phyloP scores from a whole-genome alignment of 1,284 basidiomycete genomes.

The Ceraceosorus guamensis region DNA sequence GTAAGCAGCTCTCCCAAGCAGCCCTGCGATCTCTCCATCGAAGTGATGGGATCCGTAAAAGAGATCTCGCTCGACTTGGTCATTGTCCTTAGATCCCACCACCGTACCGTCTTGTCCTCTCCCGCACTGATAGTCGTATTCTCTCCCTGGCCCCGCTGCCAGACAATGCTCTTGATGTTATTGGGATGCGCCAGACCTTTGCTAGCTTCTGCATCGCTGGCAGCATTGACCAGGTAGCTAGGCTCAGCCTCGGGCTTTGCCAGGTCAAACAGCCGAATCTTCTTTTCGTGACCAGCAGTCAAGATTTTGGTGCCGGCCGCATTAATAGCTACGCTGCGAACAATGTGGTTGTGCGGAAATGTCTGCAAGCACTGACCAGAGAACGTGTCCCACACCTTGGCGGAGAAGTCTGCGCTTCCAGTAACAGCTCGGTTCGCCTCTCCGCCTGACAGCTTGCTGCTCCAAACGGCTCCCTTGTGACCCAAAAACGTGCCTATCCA shows the following conservation, averaged over 20 bases:
- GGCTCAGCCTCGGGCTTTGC: slow-evolving; percentile 66
- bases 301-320: slow-evolving; percentile 62
- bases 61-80: slow-evolving; percentile 64
- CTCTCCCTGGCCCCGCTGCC: slow-evolving; percentile 64
- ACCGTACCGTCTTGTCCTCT: slow-evolving; percentile 86
- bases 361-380: slow-evolving; percentile 78
- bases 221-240: slow-evolving; percentile 63
- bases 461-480: slow-evolving; percentile 99
- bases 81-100: slow-evolving; percentile 79
- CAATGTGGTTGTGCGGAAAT: slow-evolving; percentile 95
- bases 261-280: slow-evolving; percentile 88
- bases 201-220: slow-evolving; percentile 39
- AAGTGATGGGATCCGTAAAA: slow-evolving; percentile 75
- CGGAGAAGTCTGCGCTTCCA: slow-evolving; percentile 93
- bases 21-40: slow-evolving; percentile 73
- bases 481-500: slow-evolving; percentile 97
- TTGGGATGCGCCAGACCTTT: slow-evolving; percentile 62
- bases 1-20: slow-evolving; percentile 75
- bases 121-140: slow-evolving; percentile 74
- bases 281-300: slow-evolving; percentile 97
- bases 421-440: slow-evolving; percentile 68
- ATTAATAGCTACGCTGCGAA: slow-evolving; percentile 83
- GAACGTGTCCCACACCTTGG: slow-evolving; percentile 97
- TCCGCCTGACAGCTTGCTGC: slow-evolving; percentile 76
- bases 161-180: slow-evolving; percentile 82